Evolutionary conservation across 2,329 filamentous ascomycete genomes (phyloP).

Genomic region (Colletotrichum spinosum): DNA sequence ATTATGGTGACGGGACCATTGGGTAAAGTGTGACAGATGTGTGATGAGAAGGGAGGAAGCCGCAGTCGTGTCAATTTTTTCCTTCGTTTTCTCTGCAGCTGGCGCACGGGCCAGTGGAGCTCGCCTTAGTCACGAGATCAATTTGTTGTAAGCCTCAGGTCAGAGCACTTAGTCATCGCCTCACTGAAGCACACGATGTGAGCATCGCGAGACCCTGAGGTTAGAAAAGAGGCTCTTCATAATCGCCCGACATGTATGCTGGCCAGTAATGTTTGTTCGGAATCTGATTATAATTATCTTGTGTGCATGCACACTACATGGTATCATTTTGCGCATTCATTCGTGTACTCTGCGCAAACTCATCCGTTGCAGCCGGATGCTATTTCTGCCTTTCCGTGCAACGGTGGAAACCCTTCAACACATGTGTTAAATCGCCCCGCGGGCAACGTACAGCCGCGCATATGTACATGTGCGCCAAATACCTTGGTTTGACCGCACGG

Average conservation of each 20-base stretch:
- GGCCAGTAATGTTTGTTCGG: too few species aligned
- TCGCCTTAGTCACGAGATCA: constrained; percentile 12
- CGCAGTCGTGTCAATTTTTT: constrained; percentile 6
- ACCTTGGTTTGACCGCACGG: too few species aligned
- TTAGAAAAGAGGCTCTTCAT: too few species aligned
- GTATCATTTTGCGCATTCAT: constrained; percentile 22
- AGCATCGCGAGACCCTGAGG: too few species aligned
- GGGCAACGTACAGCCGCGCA: too few species aligned
- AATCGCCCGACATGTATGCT: too few species aligned
- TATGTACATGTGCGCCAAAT: too few species aligned
- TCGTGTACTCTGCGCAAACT: not conserved
- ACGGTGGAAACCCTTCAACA: too few species aligned
- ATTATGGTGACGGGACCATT: constrained; percentile 28
- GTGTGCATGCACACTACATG: constrained; percentile 2
- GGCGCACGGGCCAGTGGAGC: constrained; percentile 19
- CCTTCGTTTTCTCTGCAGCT: constrained; percentile 21
- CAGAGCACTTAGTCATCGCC: not conserved
- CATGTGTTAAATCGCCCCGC: too few species aligned
- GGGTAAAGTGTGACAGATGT: not conserved
- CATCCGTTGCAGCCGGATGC: not conserved
- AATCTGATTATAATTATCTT: constrained; percentile 17
- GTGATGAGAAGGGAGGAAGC: not conserved
- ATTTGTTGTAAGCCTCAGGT: too few species aligned
- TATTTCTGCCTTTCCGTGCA: too few species aligned
- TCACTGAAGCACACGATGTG: too few species aligned